Conservation (phyloP, 2,329 filamentous ascomycete species). For the Colletotrichum limetticola region DNA sequence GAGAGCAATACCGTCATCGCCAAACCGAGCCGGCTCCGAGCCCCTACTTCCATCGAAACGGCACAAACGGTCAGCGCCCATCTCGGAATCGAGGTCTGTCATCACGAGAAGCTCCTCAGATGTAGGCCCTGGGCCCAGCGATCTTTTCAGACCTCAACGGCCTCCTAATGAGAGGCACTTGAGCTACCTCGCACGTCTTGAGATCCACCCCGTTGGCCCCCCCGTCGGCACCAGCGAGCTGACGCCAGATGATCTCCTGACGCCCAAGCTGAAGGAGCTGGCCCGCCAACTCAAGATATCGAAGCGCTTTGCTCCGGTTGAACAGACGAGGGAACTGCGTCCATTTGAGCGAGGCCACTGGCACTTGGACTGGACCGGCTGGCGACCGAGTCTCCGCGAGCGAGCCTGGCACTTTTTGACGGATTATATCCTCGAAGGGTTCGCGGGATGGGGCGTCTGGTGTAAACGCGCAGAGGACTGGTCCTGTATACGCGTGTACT, state of each 20-base stretch:
- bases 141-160: constrained; percentile 37
- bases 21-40: constrained; percentile 45
- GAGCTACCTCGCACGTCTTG: constrained; percentile 46
- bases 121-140: constrained; percentile 35
- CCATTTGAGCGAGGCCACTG: constrained; percentile 82
- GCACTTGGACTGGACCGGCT: constrained; percentile 69
- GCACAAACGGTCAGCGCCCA: constrained; percentile 30
- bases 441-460: constrained; percentile 75
- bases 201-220: constrained; percentile 67
- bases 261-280: constrained; percentile 63
- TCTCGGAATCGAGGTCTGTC: constrained; percentile 36
- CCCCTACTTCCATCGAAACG: constrained; percentile 43
- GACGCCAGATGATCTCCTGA: constrained; percentile 62
- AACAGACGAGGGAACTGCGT: constrained; percentile 54
- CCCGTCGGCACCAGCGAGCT: constrained; percentile 57
- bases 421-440: constrained; percentile 67
- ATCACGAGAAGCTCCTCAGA: constrained; percentile 48
- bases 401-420: constrained; percentile 72
- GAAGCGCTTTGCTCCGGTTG: constrained; percentile 62
- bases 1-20: constrained; percentile 10
- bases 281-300: constrained; percentile 61
- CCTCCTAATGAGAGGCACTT: constrained; percentile 35
- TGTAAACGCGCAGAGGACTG: constrained; percentile 58
- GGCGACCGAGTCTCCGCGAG: constrained; percentile 59
- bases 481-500: constrained; percentile 72